Base-by-base conservation (phyloP, 768 basidiomycete species). In the Rhizopogon vulgaris region DNA sequence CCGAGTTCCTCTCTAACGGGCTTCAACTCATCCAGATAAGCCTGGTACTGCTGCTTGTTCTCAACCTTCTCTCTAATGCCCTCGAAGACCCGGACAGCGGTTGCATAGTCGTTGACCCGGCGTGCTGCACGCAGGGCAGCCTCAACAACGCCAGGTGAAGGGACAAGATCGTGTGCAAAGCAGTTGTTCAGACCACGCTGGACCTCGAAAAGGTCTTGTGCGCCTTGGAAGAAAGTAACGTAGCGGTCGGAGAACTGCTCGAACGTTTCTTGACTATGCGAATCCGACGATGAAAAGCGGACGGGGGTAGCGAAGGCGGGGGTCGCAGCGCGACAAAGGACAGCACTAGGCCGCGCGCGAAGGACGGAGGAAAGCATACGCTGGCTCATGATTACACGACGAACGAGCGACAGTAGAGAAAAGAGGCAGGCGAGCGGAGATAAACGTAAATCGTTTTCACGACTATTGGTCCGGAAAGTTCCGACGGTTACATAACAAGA, bases 141-240 rank as follows among this genome's bases (percentile, higher is more conserved):
- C 73, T 94, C 91, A 50, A 94, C 73, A 61, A 95, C 90, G 50
- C 76, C 68, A 25, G 90, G 80, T 1, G 90, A 81, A 4, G 93
- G 93, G 12, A 96, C 94, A 57, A 96, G 82, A 71, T 99, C 96
- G 70, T 98, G 95, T 2, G 96, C 91, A 69, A 99, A 99, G 76
- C 94, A 97, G 80, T 99, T 99, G 79, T 99, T 98, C 63, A 99
- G 77, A 37, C 96, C 96, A 47, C 96, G 90, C 73, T 99, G 95
- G 58, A 99, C 88, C 77, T 99, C 96, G 67, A 99, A 99, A 52
- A 97, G 80, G 74, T 99, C 96, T 65, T 93, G 84, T 45, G 92
- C 93, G 51, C 82, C 78, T 65, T 89, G 73, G 80, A 99, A 99
- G 73, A 99, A 99, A 58, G 77, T 77, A 65, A 93, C 85, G 73